A percentile compares a stretch with the other conserved stretches of the same genome.
Conservation (phyloP, 2,329 filamentous ascomycete genomes). For the Fusarium mundagurra region DNA sequence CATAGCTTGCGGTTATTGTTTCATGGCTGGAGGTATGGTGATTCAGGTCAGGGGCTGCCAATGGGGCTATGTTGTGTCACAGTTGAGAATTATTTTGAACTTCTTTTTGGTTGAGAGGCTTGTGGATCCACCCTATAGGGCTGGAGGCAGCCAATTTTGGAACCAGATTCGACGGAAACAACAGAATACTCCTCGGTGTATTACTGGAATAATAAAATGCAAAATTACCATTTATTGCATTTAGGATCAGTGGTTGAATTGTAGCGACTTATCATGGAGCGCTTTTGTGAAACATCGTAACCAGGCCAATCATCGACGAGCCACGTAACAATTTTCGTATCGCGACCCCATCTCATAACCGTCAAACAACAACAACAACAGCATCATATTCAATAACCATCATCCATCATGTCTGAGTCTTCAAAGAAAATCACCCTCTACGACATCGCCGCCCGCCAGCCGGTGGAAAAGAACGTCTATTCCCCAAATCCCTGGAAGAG, state of each 20-base stretch:
- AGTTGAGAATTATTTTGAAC: neutral
- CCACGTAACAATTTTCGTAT: neutral
- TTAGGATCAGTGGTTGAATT: rapidly evolving
- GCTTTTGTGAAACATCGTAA: neutral
- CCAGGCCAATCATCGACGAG: neutral
- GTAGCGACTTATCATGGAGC: rapidly evolving
- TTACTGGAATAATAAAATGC: neutral
- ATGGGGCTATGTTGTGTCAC: too few species aligned
- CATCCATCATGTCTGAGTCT: neutral
- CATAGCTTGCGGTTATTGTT: neutral
- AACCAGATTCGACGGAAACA: rapidly evolving
- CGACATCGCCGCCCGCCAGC: slow-evolving; percentile 53
- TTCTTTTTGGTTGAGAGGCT: too few species aligned
- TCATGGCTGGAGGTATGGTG: rapidly evolving
- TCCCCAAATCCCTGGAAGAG: slow-evolving; percentile 48
- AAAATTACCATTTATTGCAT: neutral
- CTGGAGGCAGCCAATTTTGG: neutral
- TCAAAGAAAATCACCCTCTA: slow-evolving; percentile 49
- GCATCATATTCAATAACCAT: rapidly evolving
- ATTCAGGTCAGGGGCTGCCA: rapidly evolving
- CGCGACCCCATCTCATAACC: neutral
- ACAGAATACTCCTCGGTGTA: rapidly evolving
- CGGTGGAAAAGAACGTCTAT: slow-evolving; percentile 39
- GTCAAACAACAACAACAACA: too few species aligned
- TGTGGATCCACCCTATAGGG: neutral